phyloP scores from a whole-genome alignment of 176 grass and related monocot genomes.

The Triticum turgidum region DNA sequence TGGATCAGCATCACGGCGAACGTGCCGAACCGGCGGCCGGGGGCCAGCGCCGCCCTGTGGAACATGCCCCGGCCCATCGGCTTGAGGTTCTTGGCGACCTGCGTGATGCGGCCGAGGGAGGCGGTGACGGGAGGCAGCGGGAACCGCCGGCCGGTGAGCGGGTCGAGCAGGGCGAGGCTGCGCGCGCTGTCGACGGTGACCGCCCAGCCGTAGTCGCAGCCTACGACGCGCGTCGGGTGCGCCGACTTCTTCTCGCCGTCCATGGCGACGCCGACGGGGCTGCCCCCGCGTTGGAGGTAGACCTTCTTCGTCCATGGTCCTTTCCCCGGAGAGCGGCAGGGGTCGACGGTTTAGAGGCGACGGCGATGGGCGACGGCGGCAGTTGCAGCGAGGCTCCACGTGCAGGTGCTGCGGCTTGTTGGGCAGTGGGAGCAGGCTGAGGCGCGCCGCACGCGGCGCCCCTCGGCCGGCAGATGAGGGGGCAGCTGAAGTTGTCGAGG shows the following conservation, averaged over 20 bases:
- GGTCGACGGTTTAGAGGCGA: no score
- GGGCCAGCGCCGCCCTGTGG: not conserved
- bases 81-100: not conserved
- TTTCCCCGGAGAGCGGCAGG: no score
- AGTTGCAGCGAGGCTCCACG: not conserved
- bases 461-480: not conserved
- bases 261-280: not conserved
- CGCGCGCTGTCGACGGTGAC: not conserved
- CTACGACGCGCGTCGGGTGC: not conserved
- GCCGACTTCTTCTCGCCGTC: not conserved
- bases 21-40: not conserved
- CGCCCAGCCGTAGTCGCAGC: not conserved
- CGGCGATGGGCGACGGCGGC: no score
- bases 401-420: not conserved
- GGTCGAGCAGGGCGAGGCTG: not conserved
- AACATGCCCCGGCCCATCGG: not conserved
- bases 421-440: not conserved
- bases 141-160: not conserved
- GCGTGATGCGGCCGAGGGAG: not conserved
- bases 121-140: not conserved
- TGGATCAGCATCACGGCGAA: not conserved
- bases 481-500: not conserved
- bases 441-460: no score
- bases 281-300: not conserved
- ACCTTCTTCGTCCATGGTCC: not conserved